phyloP scores from a whole-genome alignment of 164 flowering plant genomes.

The Magnolia officinalis region DNA sequence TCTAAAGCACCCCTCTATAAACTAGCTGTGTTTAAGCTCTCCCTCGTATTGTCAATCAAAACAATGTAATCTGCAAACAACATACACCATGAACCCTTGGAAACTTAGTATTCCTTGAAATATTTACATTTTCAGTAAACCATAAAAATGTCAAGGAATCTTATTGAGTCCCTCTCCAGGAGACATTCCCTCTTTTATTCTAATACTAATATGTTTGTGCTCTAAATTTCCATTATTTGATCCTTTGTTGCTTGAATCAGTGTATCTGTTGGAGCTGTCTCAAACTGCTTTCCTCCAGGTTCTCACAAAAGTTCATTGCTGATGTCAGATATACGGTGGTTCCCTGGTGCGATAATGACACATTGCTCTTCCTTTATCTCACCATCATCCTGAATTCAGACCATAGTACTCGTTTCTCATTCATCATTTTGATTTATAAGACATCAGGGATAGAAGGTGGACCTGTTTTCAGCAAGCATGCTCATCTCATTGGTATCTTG shows the following conservation, averaged over 20 bases:
- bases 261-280: slow-evolving; percentile 66
- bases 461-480: slow-evolving; percentile 65
- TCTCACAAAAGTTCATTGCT: slow-evolving; percentile 50
- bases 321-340: slow-evolving; percentile 92
- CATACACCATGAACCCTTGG: too few relatives aligned
- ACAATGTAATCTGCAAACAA: too few relatives aligned
- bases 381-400: not conserved
- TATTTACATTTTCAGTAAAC: not conserved
- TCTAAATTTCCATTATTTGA: slow-evolving; percentile 10
- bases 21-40: too few relatives aligned
- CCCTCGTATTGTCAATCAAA: too few relatives aligned
- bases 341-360: slow-evolving; percentile 64
- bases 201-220: not conserved
- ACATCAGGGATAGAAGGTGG: slow-evolving; percentile 90
- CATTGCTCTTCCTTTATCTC: slow-evolving; percentile 6
- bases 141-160: not conserved
- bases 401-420: not conserved
- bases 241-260: slow-evolving; percentile 43
- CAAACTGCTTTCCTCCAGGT: slow-evolving; percentile 65
- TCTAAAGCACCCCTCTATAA: too few relatives aligned
- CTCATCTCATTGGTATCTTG: slow-evolving; percentile 61
- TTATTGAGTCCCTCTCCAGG: not conserved
- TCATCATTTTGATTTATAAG: slow-evolving; percentile 13
- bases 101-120: not conserved
- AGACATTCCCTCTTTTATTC: not conserved